Base-by-base conservation (phyloP, 2,329 filamentous ascomycete species). In the Apiospora kogelbergensis region DNA sequence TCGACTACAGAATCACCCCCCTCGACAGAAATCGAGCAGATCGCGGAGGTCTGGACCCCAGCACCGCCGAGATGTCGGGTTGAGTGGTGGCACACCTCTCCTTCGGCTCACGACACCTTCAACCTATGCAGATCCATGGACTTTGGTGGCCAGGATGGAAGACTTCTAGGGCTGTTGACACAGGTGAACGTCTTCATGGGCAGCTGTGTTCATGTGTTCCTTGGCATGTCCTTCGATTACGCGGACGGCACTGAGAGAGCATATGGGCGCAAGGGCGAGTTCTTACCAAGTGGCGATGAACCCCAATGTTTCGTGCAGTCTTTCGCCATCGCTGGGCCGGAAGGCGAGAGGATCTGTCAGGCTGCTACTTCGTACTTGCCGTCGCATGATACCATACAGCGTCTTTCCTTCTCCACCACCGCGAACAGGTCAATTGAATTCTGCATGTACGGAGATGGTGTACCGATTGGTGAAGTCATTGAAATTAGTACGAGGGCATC, bases 81-180 rank as follows among this genome's bases (percentile, higher is more conserved):
- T 15, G n/a, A 63, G 13, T 74, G 71, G 71, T 53, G 68, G 11
- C 67, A 65, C 53, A 37, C 15, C 3, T 60, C 17, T 6, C 20
- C 37, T 3, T 17, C 41, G 2, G 45, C 65, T 46, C 44, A 48
- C 9, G 68, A 70, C 40, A 33, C 45, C n/a, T 73, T 73, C 67
- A 70, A 72, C 42, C 48, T 72, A 6, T 74, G 72, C 41, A 67
- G 72, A 6, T 57, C 72, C 41, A 73, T 74, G 68, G 72, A 73
- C 33, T 71, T 74, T 20, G 72, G 73, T 24, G 71, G 71, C 2
- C 22, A 33, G n/a, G 44, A 69, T 45, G 73, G 71, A 6, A 44
- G 48, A 15, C 53, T 70, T 6, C 48, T 73, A 1, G 37, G 13
- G 15, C 68, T 66, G 15, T 63, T 73, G 17, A 68, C 68, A 1